Evolutionary conservation across 2,329 filamentous ascomycete genomes (phyloP).

Genomic region (Orbilia blumenaviensis): DNA sequence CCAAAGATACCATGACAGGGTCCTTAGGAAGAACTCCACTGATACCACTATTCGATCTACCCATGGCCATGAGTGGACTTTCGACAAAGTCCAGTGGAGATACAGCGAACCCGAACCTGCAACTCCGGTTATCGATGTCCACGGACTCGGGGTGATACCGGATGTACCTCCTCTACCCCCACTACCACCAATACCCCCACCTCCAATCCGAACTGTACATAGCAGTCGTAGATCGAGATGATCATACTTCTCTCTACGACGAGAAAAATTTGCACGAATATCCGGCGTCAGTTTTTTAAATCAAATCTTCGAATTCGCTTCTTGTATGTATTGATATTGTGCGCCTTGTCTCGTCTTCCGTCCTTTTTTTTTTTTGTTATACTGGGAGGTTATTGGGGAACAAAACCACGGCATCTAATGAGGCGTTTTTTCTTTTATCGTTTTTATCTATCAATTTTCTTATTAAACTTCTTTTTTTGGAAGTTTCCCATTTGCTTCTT

Average conservation of each 20-base stretch:
- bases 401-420: conserved; percentile 45
- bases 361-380: background rate
- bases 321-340: conserved; percentile 40
- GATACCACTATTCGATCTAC: background rate
- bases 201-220: conserved; percentile 39
- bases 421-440: conserved; percentile 29
- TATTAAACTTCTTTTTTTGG: background rate
- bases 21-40: background rate
- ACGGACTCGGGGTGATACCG: conserved; percentile 42
- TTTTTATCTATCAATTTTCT: background rate
- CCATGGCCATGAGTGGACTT: conserved; percentile 41
- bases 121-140: conserved; percentile 33
- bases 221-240: conserved; percentile 43
- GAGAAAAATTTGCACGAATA: background rate
- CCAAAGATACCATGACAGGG: conserved; percentile 36
- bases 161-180: conserved; percentile 45
- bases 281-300: conserved; percentile 1
- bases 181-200: conserved; percentile 26
- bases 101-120: conserved; percentile 43
- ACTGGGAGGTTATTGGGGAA: conserved; percentile 21
- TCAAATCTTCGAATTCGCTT: conserved; percentile 4
- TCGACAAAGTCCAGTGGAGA: conserved; percentile 50
- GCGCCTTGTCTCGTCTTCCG: background rate
- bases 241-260: conserved; percentile 14
- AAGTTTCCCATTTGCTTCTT: too few relatives aligned